A percentile compares a stretch with the other conserved stretches of the same genome.
These are phyloP conservation scores for Neofusicoccum umdonicola DNA, from an alignment of 2,329 filamentous ascomycete species.

Conservation along the genomic window DNA sequence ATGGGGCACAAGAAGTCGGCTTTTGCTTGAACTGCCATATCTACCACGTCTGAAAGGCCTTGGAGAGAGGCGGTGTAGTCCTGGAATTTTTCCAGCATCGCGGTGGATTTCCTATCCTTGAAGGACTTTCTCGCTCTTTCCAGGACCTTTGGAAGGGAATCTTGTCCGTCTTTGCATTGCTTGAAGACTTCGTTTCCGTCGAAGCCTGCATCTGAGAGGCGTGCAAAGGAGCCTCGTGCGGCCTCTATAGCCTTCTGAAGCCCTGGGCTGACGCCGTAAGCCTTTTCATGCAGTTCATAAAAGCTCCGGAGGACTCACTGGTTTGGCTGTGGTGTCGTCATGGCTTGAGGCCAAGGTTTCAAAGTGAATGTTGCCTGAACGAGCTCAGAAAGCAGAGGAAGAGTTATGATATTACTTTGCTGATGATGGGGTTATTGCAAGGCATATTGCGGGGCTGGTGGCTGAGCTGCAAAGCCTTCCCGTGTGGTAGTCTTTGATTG, in stretches of 20 bases:
- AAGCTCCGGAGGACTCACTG: no score
- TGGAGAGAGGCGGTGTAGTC: background rate
- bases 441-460: no score
- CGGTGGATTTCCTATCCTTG: background rate
- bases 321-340: no score
- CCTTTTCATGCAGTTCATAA: no score
- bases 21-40: slow-evolving; percentile 2
- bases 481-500: no score
- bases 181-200: slow-evolving; percentile 1
- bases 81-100: background rate
- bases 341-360: no score
- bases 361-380: no score
- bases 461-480: no score
- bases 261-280: background rate
- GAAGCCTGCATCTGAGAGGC: background rate
- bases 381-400: no score
- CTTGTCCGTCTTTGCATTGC: background rate
- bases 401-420: no score
- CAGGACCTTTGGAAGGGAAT: background rate
- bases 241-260: background rate
- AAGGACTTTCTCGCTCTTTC: background rate
- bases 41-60: background rate
- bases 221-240: background rate
- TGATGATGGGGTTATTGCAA: no score
- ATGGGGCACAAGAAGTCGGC: slow-evolving; percentile 6